A percentile compares a stretch with the other conserved stretches of the same genome.
These are phyloP conservation scores for Phoenix dactylifera DNA, from an alignment of 176 grass and related monocot species.

Conservation along the genomic window DNA sequence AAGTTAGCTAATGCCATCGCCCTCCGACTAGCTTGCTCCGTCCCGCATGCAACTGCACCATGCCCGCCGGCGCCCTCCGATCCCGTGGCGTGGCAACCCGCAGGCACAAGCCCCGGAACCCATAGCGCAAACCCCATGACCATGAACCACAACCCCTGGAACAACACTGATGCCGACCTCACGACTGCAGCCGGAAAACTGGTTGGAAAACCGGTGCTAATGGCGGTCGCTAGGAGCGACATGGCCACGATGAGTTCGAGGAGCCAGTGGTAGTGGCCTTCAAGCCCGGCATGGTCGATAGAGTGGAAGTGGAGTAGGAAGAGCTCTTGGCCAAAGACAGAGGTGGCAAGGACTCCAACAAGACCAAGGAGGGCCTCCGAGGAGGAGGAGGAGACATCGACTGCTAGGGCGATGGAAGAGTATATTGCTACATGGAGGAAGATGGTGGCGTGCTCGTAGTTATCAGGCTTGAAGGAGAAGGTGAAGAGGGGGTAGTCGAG, in stretches of 20 bases:
- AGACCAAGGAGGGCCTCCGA: conserved; percentile 16
- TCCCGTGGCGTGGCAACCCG: conserved; percentile 29
- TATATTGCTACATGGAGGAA: conserved; percentile 77
- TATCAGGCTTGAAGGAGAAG: conserved; percentile 30
- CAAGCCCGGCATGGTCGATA: conserved; percentile 51
- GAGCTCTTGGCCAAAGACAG: conserved; percentile 69
- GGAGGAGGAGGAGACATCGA: conserved; percentile 24
- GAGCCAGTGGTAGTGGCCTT: conserved; percentile 93
- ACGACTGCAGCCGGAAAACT: conserved; percentile 46
- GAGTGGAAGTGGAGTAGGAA: conserved; percentile 74
- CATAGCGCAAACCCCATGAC: conserved; percentile 66
- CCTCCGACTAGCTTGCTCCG: conserved; percentile 42
- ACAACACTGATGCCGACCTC: conserved; percentile 46
- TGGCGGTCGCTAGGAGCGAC: conserved; percentile 21
- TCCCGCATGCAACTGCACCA: conserved; percentile 43
- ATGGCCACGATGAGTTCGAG: conserved; percentile 44
- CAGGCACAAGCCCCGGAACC: conserved; percentile 53
- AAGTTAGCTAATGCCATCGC: conserved; percentile 53
- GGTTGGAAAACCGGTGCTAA: conserved; percentile 24
- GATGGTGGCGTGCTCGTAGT: conserved; percentile 86
- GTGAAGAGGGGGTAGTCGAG: conserved; percentile 35
- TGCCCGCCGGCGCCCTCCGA: conserved; percentile 3
- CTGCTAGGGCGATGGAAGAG: conserved; percentile 38
- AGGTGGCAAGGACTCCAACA: conserved; percentile 50
- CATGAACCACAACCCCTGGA: conserved; percentile 77